phyloP scores from a whole-genome alignment of 768 basidiomycete species.

The Mrakia hoshinonis region DNA sequence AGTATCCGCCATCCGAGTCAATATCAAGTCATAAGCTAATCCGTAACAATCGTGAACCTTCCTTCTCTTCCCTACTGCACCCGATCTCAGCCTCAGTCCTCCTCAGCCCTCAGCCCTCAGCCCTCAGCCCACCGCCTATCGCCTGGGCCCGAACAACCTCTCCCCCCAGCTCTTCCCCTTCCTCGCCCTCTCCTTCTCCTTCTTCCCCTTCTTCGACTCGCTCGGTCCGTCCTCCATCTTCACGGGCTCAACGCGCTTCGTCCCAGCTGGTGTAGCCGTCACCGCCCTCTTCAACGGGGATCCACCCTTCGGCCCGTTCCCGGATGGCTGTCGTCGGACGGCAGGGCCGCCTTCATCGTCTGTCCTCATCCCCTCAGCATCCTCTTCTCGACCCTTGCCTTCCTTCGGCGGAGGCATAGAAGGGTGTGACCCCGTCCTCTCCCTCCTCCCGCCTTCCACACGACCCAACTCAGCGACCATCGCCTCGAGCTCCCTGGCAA shows the following conservation, averaged over 20 bases:
- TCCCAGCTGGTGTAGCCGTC: too few relatives aligned
- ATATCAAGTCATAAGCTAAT: too few relatives aligned
- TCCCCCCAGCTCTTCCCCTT: neutral
- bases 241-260: too few relatives aligned
- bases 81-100: too few relatives aligned
- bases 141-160: neutral
- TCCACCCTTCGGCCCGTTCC: neutral
- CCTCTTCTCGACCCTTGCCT: neutral
- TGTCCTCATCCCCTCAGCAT: neutral
- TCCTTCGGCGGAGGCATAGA: neutral
- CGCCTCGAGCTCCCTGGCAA: neutral
- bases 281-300: neutral
- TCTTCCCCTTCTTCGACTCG: neutral
- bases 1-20: too few relatives aligned
- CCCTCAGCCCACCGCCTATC: neutral
- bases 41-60: too few relatives aligned
- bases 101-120: too few relatives aligned
- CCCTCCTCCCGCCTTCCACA: neutral
- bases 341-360: neutral
- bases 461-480: neutral
- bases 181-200: neutral
- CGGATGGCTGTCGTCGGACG: too few relatives aligned
- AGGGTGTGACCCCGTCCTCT: neutral
- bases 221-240: neutral
- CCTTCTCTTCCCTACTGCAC: too few relatives aligned